Conservation (phyloP, 768 basidiomycete genomes). For the Royoungia palumana region DNA sequence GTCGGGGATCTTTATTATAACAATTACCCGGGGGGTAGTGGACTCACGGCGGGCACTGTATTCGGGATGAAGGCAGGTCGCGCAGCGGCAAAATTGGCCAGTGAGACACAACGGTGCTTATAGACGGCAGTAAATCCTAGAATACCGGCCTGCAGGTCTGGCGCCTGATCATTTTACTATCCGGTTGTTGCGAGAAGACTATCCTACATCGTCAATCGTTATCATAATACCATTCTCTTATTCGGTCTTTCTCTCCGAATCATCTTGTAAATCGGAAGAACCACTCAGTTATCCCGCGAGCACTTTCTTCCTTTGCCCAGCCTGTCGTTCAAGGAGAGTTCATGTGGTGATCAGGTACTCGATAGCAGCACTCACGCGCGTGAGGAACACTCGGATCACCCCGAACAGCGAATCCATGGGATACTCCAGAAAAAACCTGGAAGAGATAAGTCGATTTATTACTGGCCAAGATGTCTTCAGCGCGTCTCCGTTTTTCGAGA, state of each 20-base stretch:
- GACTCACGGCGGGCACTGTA: conserved; percentile 61
- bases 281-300: conserved; percentile 47
- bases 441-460: conserved; percentile 49
- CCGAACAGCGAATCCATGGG: conserved; percentile 28
- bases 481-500: conserved; percentile 45
- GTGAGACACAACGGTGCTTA: neutral
- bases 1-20: conserved; percentile 60
- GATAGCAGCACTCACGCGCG: conserved; percentile 12
- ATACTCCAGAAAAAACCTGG: conserved; percentile 50
- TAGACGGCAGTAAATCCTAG: neutral
- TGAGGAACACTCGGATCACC: conserved; percentile 16
- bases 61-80: conserved; percentile 58
- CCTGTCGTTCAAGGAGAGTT: conserved; percentile 29
- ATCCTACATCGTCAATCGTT: neutral
- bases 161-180: neutral
- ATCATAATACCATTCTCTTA: neutral
- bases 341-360: neutral
- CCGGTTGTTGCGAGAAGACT: neutral
- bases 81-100: conserved; percentile 36
- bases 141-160: neutral
- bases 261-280: conserved; percentile 39
- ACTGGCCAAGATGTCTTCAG: conserved; percentile 52
- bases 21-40: conserved; percentile 72
- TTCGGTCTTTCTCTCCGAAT: neutral
- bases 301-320: conserved; percentile 59